Conservation (phyloP, 768 basidiomycete species). For the Hericium coralloides region DNA sequence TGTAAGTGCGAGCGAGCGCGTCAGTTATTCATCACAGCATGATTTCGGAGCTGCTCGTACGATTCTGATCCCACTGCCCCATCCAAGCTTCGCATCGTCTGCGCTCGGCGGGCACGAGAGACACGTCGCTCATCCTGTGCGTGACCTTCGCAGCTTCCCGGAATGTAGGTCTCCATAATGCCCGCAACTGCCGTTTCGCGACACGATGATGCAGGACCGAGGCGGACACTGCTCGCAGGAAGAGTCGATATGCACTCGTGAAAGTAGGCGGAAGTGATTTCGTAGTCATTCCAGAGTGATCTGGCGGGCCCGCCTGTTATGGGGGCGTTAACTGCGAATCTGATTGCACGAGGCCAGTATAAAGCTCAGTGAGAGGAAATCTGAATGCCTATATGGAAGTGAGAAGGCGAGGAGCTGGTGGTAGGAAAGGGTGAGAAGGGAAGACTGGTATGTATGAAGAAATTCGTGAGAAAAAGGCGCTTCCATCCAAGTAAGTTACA, state of each 20-base stretch:
- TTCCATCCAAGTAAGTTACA: too few relatives aligned
- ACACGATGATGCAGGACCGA: slow-evolving; percentile 10
- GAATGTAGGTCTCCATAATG: slow-evolving; percentile 10
- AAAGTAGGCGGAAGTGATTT: slow-evolving; percentile 5
- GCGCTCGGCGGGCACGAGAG: not conserved
- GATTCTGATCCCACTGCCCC: slow-evolving; percentile 6
- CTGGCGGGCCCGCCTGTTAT: too few relatives aligned
- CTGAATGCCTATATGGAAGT: too few relatives aligned
- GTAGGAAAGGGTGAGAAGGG: too few relatives aligned
- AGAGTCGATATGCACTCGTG: slow-evolving; percentile 10
- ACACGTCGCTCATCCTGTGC: slow-evolving; percentile 2
- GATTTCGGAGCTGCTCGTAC: slow-evolving; percentile 3
- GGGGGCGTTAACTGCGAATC: too few relatives aligned
- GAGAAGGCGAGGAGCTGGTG: too few relatives aligned
- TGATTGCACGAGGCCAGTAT: too few relatives aligned
- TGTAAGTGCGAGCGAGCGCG: not conserved
- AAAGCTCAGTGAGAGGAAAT: too few relatives aligned
- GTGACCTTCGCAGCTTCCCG: slow-evolving; percentile 7
- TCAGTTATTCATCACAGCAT: not conserved
- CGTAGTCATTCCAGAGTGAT: not conserved
- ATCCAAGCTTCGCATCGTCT: slow-evolving; percentile 6
- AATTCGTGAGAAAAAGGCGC: too few relatives aligned
- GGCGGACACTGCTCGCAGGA: slow-evolving; percentile 9
- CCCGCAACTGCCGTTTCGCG: slow-evolving; percentile 5
- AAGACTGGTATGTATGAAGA: too few relatives aligned